These are phyloP conservation scores for Lavandula angustifolia DNA, from an alignment of 257 asterid species.

Conservation along the genomic window DNA sequence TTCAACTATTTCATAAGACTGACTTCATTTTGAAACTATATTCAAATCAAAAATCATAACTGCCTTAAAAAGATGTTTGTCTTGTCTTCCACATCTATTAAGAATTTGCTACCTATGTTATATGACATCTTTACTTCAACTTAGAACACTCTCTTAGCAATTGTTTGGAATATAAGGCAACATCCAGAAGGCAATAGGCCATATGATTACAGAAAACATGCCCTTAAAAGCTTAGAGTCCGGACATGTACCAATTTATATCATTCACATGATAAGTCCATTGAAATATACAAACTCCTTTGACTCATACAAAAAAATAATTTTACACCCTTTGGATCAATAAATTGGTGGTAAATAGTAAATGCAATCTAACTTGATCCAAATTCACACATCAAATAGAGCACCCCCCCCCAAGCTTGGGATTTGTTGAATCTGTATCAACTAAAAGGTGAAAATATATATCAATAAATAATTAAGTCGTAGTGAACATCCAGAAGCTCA, in stretches of 20 bases:
- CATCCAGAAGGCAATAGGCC: constrained; percentile 7
- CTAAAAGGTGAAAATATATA: constrained; percentile 10
- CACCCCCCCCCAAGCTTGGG: neutral
- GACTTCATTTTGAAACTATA: too few relatives aligned
- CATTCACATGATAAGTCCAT: neutral
- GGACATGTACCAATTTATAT: neutral
- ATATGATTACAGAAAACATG: neutral
- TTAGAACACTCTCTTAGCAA: neutral
- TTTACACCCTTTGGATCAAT: constrained; percentile 10
- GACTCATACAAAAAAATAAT: too few relatives aligned
- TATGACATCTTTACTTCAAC: neutral
- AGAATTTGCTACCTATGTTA: too few relatives aligned
- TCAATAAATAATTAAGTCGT: neutral
- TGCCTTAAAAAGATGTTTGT: neutral
- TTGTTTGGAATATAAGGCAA: constrained; percentile 2
- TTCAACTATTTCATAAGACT: too few relatives aligned
- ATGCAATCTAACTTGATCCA: constrained; percentile 1
- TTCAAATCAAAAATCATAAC: too few relatives aligned
- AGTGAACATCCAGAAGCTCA: constrained; percentile 9
- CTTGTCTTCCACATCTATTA: constrained; percentile 2
- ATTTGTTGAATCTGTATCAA: neutral
- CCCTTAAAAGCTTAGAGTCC: neutral
- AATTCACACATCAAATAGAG: neutral
- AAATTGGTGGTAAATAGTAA: neutral
- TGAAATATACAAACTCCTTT: neutral